Base-by-base conservation (phyloP, 2,329 filamentous ascomycete genomes). In the Fusarium dlaminii region DNA sequence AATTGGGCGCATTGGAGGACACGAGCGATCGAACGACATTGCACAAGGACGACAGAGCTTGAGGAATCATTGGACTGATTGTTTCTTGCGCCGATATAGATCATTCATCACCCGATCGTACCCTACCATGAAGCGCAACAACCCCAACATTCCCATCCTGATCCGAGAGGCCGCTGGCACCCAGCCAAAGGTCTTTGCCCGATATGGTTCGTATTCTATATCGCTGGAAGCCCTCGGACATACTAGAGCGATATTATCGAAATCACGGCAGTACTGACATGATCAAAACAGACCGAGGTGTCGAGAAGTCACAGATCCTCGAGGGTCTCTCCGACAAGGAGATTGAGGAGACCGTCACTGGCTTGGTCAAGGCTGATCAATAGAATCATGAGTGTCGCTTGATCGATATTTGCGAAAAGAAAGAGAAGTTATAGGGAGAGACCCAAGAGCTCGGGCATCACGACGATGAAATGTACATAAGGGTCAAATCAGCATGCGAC, bases 101-200 rank as follows among this genome's bases (percentile, higher is more conserved):
- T 92, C 93, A 36, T 99, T 99, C 86, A 89, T 99, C 76, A 92
- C 92, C 75, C 91, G 94, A 82, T 92, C 95, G 76, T 99, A 99
- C 85, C 96, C 96, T 52, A 96, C 94, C 69, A 98, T 99, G 96
- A 99, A 99, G 91, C 97, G 97, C 89, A 94, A 96, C 89, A 99
- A 99, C 87, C 96, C 96, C 65, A 87, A 93, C 84, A 95, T 90
- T 55, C 96, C 96, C 62, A 98, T 99, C 84, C 88, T 99, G 87
- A 91, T 99, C 80, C 94, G 96, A 81, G 96, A 98, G 87, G 96
- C 96, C 60, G 87, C 90, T 78, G 94, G 94, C 80, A 94, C 94
- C 62, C 87, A 93, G 82, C 96, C 96, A 74, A 93, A 91, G 83
- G 90, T 99, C 74, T 98, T 93, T 84, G 95, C 96, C 77, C 90